Percentiles rank a stretch among this genome's conserved stretches.
Evolutionary conservation across 2,329 filamentous ascomycete genomes (phyloP).

Genomic region (Stagonosporopsis rhizophila): DNA sequence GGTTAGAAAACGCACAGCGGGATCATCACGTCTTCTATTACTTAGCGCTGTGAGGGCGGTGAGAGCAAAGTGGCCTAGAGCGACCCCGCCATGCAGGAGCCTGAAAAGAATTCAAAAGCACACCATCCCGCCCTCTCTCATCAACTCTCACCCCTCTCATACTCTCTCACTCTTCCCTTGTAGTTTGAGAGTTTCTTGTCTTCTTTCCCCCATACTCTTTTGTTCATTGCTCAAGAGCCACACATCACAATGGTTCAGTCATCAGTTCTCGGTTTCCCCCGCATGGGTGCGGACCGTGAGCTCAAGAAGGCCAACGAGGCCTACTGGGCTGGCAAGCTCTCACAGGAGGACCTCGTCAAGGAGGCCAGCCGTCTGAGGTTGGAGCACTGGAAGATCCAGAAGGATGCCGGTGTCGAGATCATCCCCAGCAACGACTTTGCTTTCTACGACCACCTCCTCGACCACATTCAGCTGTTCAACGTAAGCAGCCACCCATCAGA

Average conservation of each 20-base stretch:
- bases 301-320: constrained; percentile 99
- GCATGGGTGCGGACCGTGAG: constrained; percentile 98
- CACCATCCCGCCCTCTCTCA: constrained; percentile 38
- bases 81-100: constrained; percentile 33
- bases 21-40: constrained; percentile 13
- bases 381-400: constrained; percentile 99
- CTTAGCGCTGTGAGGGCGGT: constrained; percentile 15
- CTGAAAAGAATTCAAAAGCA: constrained; percentile 47
- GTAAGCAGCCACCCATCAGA: constrained; percentile 61
- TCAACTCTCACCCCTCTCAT: constrained; percentile 18
- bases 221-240: constrained; percentile 19
- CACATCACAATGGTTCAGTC: constrained; percentile 58
- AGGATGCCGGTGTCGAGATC: constrained; percentile 95
- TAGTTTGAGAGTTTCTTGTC: constrained; percentile 14
- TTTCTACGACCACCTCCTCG: constrained; percentile 96
- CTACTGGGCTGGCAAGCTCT: constrained; percentile 96
- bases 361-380: constrained; percentile 97
- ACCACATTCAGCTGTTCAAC: constrained; percentile 97
- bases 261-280: constrained; percentile 95
- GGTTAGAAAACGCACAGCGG: neutral
- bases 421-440: constrained; percentile 99
- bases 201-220: constrained; percentile 14
- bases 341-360: constrained; percentile 84
- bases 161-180: constrained; percentile 22
- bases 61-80: constrained; percentile 17